Base-by-base conservation (phyloP, 2,329 filamentous ascomycete genomes). In the Nemania abortiva region DNA sequence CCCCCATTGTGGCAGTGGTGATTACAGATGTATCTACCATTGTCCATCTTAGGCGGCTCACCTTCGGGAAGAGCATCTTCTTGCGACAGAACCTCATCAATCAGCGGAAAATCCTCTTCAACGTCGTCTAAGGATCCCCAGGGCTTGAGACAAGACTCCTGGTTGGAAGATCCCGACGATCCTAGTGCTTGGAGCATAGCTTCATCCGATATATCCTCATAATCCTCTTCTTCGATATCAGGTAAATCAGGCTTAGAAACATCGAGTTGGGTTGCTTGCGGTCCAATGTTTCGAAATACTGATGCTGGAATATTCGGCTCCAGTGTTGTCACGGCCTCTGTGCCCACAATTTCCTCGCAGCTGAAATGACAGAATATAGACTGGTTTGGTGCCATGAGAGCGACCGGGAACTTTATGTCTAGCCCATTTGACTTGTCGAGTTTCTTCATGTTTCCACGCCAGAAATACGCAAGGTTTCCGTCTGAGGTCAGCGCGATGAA, bases 301-400 rank as follows among this genome's bases (percentile, higher is more conserved):
- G 75, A 79, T 15, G 73, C 70, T 6, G 79, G 78, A 62, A 82
- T 74, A 39, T 79, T 70, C 18, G 74, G 77, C 50, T 73, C 67
- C 27, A 79, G 27, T 7, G 60, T 70, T 22, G 72, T 70, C 20
- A 47, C 65, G 15, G 86, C 77, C 37, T 82, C 77, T 0, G 89
- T 90, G 1, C 89, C 89, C 2, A 90, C 93, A 74, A 98, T 91
- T 52, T 94, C 91, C 80, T 98, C 95, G 72, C 95, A 98, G 79
- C 93, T 92, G 57, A 95, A 84, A 76, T 90, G 89, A 69, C 90
- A 93, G 27, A 85, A 85, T 39, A 96, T 87, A 2, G 85, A 81
- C 65, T 91, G 87, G 20, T 87, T 85, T 0, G 83, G 77, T 4
- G 82, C 82, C 1, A 79, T 85, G 22, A 94, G 77, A 0, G 87